Evolutionary conservation across 441 rosid species (phyloP).

Genomic region (Raphanus hybrid): DNA sequence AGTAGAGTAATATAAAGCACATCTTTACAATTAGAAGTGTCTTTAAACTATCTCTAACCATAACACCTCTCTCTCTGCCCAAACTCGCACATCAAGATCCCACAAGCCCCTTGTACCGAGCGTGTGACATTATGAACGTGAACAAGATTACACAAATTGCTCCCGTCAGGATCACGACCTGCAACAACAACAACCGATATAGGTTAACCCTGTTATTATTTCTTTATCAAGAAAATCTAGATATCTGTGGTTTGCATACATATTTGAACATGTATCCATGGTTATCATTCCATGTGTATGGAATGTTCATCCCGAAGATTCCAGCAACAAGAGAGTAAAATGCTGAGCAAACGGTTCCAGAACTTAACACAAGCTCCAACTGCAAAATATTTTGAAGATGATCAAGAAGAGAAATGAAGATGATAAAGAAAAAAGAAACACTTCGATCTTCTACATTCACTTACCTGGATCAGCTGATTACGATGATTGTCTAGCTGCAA

Average conservation of each 20-base stretch:
- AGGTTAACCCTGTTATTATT: no score
- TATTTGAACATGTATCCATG: constrained; percentile 84
- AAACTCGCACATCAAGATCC: constrained; percentile 60
- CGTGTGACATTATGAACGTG: constrained; percentile 64
- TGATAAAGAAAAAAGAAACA: background rate
- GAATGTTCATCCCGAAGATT: constrained; percentile 94
- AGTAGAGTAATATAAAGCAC: constrained; percentile 9
- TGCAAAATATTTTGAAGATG: constrained; percentile 44
- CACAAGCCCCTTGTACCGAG: constrained; percentile 82
- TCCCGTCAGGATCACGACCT: constrained; percentile 73
- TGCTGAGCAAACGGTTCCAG: constrained; percentile 77
- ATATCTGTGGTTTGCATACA: constrained; percentile 44
- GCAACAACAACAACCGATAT: no score
- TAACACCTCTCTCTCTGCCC: background rate
- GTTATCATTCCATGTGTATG: constrained; percentile 71
- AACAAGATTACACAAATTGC: constrained; percentile 47
- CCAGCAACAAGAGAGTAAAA: constrained; percentile 78
- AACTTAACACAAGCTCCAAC: constrained; percentile 85
- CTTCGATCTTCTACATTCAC: background rate
- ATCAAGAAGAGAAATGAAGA: background rate
- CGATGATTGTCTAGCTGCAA: constrained; percentile 98
- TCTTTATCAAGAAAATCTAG: no score
- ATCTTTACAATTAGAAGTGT: constrained; percentile 24
- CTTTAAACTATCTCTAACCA: background rate
- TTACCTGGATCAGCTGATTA: constrained; percentile 96